Percentiles rank a stretch among this genome's conserved stretches.
Conservation (phyloP, 2,329 filamentous ascomycete genomes). For the Neonectria magnoliae region DNA sequence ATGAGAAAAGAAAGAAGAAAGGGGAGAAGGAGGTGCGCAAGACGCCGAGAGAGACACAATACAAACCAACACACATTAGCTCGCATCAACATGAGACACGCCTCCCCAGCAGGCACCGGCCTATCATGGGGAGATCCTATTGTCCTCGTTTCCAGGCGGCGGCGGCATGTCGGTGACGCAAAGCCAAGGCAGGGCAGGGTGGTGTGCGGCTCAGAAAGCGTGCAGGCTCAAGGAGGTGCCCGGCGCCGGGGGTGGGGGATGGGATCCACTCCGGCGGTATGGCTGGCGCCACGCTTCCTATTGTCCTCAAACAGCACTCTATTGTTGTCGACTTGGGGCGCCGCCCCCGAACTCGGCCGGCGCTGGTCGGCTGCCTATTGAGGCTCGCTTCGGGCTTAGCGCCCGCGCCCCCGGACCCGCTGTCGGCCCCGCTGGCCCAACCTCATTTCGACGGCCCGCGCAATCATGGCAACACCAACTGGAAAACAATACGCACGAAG, state of each 20-base stretch:
- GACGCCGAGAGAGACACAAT: background rate
- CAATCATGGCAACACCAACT: background rate
- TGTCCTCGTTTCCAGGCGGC: conserved; percentile 9
- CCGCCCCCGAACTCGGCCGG: conserved; percentile 28
- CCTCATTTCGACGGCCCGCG: background rate
- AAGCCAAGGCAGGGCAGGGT: background rate
- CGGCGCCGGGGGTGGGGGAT: no score
- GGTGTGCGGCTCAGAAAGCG: conserved; percentile 10
- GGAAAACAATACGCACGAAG: no score
- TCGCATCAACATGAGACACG: background rate
- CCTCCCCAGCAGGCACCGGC: background rate
- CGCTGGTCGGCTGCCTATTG: conserved; percentile 41
- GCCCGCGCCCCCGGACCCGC: conserved; percentile 38
- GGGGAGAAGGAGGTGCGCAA: no score
- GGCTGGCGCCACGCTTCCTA: conserved; percentile 40
- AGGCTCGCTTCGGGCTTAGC: conserved; percentile 41
- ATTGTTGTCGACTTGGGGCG: conserved; percentile 44
- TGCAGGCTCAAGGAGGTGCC: conserved; percentile 2
- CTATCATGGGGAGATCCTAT: background rate
- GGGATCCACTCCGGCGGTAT: conserved; percentile 10
- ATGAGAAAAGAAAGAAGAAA: background rate
- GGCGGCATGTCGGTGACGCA: conserved; percentile 19
- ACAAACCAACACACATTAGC: background rate
- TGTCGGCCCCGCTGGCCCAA: background rate
- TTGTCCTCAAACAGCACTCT: conserved; percentile 43